A percentile compares a stretch with the other conserved stretches of the same genome.
Conservation (phyloP, 352 stramenopile species). For the Phytophthora foliorum region DNA sequence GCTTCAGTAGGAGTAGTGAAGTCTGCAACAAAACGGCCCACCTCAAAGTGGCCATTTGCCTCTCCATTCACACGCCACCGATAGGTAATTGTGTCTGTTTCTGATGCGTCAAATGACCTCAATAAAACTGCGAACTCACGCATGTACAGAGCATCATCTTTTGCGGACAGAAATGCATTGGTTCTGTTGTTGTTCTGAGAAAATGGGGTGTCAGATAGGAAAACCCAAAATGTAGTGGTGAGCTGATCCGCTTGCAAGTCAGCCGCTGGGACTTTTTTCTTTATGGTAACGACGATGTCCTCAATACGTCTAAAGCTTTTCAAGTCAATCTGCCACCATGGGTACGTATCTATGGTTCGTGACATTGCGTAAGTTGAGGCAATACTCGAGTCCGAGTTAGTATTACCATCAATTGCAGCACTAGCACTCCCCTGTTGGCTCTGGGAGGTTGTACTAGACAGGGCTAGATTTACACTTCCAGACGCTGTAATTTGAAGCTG, state of each 20-base stretch:
- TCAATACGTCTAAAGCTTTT: conserved; percentile 46
- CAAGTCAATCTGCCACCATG: conserved; percentile 75
- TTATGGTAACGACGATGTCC: conserved; percentile 60
- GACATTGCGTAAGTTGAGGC: conserved; percentile 66
- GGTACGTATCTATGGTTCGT: conserved; percentile 48
- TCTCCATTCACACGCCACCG: conserved; percentile 72
- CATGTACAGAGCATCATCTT: conserved; percentile 30
- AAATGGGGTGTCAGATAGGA: conserved; percentile 54
- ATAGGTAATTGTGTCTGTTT: conserved; percentile 55
- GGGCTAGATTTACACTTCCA: conserved; percentile 61
- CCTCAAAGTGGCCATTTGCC: conserved; percentile 36
- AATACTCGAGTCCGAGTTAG: conserved; percentile 46
- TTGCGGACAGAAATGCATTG: conserved; percentile 41
- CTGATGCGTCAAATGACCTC: conserved; percentile 52
- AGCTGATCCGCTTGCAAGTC: conserved; percentile 46
- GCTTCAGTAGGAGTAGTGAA: conserved; percentile 46
- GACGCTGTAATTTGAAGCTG: conserved; percentile 59
- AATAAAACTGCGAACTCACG: conserved; percentile 53
- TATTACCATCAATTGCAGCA: conserved; percentile 59
- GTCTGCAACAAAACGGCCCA: conserved; percentile 50
- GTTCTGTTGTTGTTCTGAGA: conserved; percentile 43
- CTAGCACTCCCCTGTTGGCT: conserved; percentile 58
- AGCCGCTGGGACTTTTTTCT: conserved; percentile 46
- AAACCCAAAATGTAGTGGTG: conserved; percentile 51
- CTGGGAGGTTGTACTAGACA: conserved; percentile 42